Evolutionary conservation across 208 protist species (phyloP), one percentile per base, ranked within the genome.

Genomic region (Trypanosoma melophagium): DNA sequence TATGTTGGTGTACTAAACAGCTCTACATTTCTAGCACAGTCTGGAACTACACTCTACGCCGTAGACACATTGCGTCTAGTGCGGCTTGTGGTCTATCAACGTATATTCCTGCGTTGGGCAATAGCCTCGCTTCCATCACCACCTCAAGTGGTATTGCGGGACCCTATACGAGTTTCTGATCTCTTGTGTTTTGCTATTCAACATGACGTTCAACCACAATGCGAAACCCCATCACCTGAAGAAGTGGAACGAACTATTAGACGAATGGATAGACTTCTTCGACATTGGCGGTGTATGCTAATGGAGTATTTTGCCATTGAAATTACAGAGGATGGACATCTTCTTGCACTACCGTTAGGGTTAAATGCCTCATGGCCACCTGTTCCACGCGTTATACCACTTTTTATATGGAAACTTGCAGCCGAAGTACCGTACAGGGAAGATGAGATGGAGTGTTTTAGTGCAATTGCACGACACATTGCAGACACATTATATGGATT

Each of bases 231-330:
- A 69, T 16, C 51, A 21, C 47, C 12, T 17, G 55, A 71, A 60
- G 8, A 76, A 68, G 22, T 51, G 57, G 22, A 45, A n/a, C 69
- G 62, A 24, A 81, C 81, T 56, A 74, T 90, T 7, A 59, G 62
- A 9, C 80, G 79, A 28, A 71, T 92, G 38, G 71, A 79, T 24
- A 72, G 81, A 9, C 77, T 77, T 10, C 82, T 95, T 3, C 57
- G 69, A 14, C 60, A 58, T 22, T 93, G 85, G 85, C 79, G 87
- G 2, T 71, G 66, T 4, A 85, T 95, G 85, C 70, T 95, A 62
- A 65, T 74, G 66, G 86, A 95, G 72, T 95, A 95, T 74, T 95
- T 92, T 59, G 75, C 68, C 19, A 74, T 95, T 21, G 65, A 79
- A 41, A 80, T 92, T 58, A 81, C 79, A 12, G 72, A 62, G 4